A percentile compares a stretch with the other conserved stretches of the same genome.
phyloP scores from a whole-genome alignment of 1,284 basidiomycete species.

The Fistulina hepatica region DNA sequence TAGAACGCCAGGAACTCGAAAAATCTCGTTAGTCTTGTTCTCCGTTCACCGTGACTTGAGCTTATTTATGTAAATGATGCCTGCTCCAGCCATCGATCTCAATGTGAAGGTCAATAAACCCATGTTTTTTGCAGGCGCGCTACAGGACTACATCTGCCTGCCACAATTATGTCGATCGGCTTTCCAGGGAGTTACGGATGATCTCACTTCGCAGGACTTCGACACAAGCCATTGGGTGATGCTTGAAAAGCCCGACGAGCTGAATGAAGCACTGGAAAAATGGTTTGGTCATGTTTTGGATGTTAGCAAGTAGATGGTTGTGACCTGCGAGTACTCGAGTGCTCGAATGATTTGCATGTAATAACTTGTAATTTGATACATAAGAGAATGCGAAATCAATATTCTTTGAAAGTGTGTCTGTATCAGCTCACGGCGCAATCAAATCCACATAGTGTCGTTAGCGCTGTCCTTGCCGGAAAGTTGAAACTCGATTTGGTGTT shows the following conservation, averaged over 20 bases:
- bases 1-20: neutral
- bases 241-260: neutral
- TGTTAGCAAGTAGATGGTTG: too few relatives aligned
- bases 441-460: too few relatives aligned
- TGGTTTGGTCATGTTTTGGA: too few relatives aligned
- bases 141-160: conserved; percentile 10
- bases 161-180: neutral
- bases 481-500: too few relatives aligned
- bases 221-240: neutral
- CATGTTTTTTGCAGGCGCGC: conserved; percentile 12
- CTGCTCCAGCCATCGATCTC: conserved; percentile 1
- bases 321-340: too few relatives aligned
- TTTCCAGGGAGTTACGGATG: neutral
- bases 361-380: too few relatives aligned
- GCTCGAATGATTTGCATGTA: too few relatives aligned
- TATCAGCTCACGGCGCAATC: too few relatives aligned
- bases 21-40: conserved; percentile 1
- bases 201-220: neutral
- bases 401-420: too few relatives aligned
- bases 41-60: conserved; percentile 4
- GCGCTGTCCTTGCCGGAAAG: too few relatives aligned
- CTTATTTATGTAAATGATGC: conserved; percentile 13
- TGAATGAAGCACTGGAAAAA: neutral
- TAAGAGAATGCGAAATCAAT: too few relatives aligned
- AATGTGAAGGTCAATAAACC: conserved; percentile 12